Base-by-base conservation (phyloP, 2,329 filamentous ascomycete genomes). In the Epichloe uncinata region DNA sequence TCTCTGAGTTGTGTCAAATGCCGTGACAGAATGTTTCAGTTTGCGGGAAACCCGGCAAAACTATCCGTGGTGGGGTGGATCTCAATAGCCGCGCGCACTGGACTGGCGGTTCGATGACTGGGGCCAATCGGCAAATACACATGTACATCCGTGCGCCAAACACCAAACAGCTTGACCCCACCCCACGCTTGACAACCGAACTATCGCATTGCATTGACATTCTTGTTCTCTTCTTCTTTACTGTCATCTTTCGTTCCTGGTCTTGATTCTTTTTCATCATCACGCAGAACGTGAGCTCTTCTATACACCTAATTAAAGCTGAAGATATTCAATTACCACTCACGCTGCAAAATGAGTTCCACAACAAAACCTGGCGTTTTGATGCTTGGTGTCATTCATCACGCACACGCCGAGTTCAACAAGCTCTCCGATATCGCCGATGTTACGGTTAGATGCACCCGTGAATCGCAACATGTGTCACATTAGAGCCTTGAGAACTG, bases 341-440 rank as follows among this genome's bases (percentile, higher is more conserved):
- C 13, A 20, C 16, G n/a, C 18, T 26, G 22, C 35, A 45, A 37
- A 20, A 48, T 50, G 48, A 22, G 45, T 7, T 11, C 37, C 26
- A 38, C 41, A 42, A 15, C 30, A 42, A 50, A 44, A 18, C 52
- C 55, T 11, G 52, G 54, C 22, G 45, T 57, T 13, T 41, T 57
- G 47, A 56, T 57, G 54, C 52, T 57, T 26, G 55, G 55, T 37
- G 30, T 48, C 22, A 49, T 56, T 22, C 45, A 51, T 46, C 55
- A 56, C 35, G 53, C 55, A 36, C 53, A 53, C 16, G 47, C 47
- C 26, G 54, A 57, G 38, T 53, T 57, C 35, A 51, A 52, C 7
- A 48, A 47, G 38, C 52, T 57, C 16, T 57, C 54, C 15, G 45
- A 52, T 16, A 36, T 56, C 9, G 52, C 54, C 35, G 16, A 52